Base-by-base conservation (phyloP, 2,329 filamentous ascomycete species). In the Monosporascus cannonballus region DNA sequence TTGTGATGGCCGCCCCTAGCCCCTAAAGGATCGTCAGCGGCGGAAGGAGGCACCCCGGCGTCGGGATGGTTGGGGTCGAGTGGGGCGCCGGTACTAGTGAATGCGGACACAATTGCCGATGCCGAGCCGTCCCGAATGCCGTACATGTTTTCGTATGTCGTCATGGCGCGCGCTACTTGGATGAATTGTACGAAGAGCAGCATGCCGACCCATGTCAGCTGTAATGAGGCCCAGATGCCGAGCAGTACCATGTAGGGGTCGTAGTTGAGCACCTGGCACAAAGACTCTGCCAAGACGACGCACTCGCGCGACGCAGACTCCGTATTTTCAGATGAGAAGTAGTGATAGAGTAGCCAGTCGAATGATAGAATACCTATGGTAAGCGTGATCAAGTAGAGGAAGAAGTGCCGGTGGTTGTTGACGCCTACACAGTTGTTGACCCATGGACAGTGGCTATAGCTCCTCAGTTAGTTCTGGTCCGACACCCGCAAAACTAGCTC, bases 181-280 rank as follows among this genome's bases (percentile, higher is more conserved):
- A 96, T 79, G 49, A 96, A 84, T 68, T 99, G 95, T 5, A 97
- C 95, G 58, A 91, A 87, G 54, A 96, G 79, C 36, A 99, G 84
- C 92, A 99, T 97, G n/a, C 87, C 86, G 3, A 97, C 90, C 94
- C 94, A 99, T 20, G 90, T 87, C 34, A 96, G 80, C 70, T 99
- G 95, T 44, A 96, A 75, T 2, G 81, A 79, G 6, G 81, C 81
- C 94, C 94, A 99, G 27, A 89, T 73, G 14, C 82, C 81, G 20
- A 96, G 77, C 11, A 96, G 76, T 25, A 96, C 79, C 1, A 89
- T 93, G 68, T 93, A 96, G 0, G 90, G 79, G 66, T 97, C 93
- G 49, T 86, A 83, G 64, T 89, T 89, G 60, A 95, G 75, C 39
- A 90, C 75, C 47, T 80, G 78, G 76, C 94, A 99, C 8, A 96